Evolutionary conservation across 2,329 filamentous ascomycete species (phyloP).

Genomic region (Xylaria sp.): DNA sequence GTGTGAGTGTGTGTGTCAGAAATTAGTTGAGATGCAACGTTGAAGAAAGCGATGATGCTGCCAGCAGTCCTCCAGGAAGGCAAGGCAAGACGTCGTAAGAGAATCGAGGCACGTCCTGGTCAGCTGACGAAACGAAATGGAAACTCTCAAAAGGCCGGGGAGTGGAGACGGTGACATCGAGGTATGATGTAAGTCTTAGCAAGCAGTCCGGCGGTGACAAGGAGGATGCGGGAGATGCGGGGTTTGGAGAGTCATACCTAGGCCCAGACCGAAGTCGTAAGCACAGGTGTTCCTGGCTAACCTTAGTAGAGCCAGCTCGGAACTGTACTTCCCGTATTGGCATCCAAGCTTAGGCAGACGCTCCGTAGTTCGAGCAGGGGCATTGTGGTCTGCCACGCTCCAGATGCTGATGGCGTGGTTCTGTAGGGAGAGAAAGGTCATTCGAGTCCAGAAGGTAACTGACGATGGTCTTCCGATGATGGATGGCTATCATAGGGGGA

Average conservation of each 20-base stretch:
- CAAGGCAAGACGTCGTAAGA: background rate
- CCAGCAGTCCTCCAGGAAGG: background rate
- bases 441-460: background rate
- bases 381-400: background rate
- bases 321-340: background rate
- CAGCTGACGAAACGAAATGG: background rate
- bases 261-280: background rate
- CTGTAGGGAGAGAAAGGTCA: background rate
- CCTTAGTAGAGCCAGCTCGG: background rate
- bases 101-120: background rate
- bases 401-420: background rate
- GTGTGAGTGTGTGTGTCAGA: background rate
- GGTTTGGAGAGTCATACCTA: background rate
- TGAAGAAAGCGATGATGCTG: background rate
- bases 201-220: background rate
- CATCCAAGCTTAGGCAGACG: too few species aligned
- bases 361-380: background rate
- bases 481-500: background rate
- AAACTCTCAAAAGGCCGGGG: background rate
- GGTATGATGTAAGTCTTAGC: background rate
- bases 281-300: background rate
- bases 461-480: background rate
- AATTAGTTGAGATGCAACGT: background rate
- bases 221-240: slow-evolving; percentile 1
- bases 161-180: background rate